These are phyloP conservation scores for Danielozyma ontarioensis DNA, from an alignment of 805 yeast species.

Conservation along the genomic window DNA sequence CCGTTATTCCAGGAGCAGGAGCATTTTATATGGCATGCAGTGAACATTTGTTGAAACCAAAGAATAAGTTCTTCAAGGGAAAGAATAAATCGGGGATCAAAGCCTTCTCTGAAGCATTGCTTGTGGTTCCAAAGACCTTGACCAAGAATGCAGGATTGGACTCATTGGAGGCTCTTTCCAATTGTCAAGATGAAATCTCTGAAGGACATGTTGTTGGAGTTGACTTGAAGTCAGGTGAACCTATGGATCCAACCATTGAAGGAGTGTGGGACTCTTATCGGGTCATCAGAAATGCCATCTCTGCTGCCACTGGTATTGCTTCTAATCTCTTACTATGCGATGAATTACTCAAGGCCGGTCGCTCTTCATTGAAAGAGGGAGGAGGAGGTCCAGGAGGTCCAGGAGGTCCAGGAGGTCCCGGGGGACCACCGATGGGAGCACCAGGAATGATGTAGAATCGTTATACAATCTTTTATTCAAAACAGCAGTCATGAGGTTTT, in stretches of 20 bases:
- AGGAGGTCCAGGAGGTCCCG: constrained; percentile 7
- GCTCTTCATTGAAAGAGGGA: constrained; percentile 81
- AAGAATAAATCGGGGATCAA: constrained; percentile 83
- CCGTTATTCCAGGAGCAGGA: constrained; percentile 95
- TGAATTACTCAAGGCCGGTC: constrained; percentile 94
- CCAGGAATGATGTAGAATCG: constrained; percentile 10
- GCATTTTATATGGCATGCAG: constrained; percentile 87
- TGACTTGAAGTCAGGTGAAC: constrained; percentile 87
- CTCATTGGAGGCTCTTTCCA: constrained; percentile 79
- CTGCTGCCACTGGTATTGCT: constrained; percentile 92
- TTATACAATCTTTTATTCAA: neutral
- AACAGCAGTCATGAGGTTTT: too few relatives aligned
- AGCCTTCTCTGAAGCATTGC: constrained; percentile 89
- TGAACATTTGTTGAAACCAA: constrained; percentile 48
- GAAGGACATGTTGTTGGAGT: constrained; percentile 86
- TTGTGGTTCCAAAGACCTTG: constrained; percentile 89
- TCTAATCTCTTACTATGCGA: constrained; percentile 90
- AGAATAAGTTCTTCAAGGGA: constrained; percentile 65
- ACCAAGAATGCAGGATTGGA: constrained; percentile 92
- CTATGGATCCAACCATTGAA: constrained; percentile 89
- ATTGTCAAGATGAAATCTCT: constrained; percentile 82
- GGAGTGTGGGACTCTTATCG: constrained; percentile 97
- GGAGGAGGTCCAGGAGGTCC: constrained; percentile 16
- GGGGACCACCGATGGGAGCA: constrained; percentile 11
- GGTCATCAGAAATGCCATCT: constrained; percentile 87